Evolutionary conservation across 2,329 filamentous ascomycete genomes (phyloP).

Genomic region (Diplodia mutila): DNA sequence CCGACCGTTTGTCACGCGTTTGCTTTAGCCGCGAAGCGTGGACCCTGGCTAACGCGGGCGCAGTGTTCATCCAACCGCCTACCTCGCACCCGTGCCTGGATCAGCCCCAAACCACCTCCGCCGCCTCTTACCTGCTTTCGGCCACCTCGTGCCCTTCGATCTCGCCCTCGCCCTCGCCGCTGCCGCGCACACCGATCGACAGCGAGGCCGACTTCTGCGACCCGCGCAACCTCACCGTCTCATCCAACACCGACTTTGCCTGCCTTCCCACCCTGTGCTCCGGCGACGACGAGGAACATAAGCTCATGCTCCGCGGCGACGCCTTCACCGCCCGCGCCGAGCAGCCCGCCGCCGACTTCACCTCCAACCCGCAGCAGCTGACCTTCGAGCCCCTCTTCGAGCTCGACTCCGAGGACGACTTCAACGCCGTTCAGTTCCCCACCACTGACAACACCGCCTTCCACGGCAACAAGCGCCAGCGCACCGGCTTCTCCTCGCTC

Average conservation of each 20-base stretch:
- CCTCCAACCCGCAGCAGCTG: conserved; percentile 60
- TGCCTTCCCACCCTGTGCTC: conserved; percentile 64
- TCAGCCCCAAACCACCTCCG: conserved; percentile 45
- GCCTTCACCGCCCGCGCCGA: conserved; percentile 40
- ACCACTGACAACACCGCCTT: conserved; percentile 62
- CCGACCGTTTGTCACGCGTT: conserved; percentile 19
- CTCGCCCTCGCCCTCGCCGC: conserved; percentile 83
- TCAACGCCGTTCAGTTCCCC: conserved; percentile 75
- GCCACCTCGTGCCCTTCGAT: conserved; percentile 78
- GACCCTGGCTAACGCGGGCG: conserved; percentile 33
- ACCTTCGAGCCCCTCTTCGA: conserved; percentile 88
- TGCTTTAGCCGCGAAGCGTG: conserved; percentile 22
- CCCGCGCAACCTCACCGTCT: conserved; percentile 83
- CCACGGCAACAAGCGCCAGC: conserved; percentile 69
- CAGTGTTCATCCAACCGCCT: conserved; percentile 69
- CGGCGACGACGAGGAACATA: conserved; percentile 66
- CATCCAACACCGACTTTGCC: conserved; percentile 65
- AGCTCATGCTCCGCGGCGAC: conserved; percentile 55
- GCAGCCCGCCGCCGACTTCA: conserved; percentile 48
- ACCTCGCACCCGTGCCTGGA: conserved; percentile 25
- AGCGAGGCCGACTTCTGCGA: conserved; percentile 86
- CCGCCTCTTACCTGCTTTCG: conserved; percentile 66
- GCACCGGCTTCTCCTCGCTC: conserved; percentile 69
- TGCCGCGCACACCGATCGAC: conserved; percentile 70
- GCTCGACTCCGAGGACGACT: conserved; percentile 88